Evolutionary conservation across 1,139 yeast species (phyloP).

Genomic region (Sugiyamaella japonica): DNA sequence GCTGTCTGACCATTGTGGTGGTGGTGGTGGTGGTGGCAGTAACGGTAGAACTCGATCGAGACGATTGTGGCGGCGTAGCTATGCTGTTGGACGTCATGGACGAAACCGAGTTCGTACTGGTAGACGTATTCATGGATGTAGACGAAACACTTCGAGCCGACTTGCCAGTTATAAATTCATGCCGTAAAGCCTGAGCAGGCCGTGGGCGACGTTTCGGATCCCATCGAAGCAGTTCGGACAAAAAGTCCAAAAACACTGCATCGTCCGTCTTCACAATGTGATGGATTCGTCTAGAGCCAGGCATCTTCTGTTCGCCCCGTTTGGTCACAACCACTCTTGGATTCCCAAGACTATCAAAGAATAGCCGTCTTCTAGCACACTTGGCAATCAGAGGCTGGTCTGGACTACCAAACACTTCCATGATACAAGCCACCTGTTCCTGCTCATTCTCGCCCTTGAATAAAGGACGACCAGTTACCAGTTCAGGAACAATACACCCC

Average conservation of each 20-base stretch:
- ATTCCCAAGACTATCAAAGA: constrained; percentile 49
- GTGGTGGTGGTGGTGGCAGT: neutral
- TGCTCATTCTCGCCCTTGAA: constrained; percentile 70
- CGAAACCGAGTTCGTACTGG: constrained; percentile 5
- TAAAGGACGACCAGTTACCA: constrained; percentile 64
- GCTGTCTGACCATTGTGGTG: neutral
- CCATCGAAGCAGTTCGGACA: constrained; percentile 50
- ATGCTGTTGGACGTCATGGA: constrained; percentile 5
- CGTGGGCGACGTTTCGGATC: constrained; percentile 51
- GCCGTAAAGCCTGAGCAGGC: constrained; percentile 49
- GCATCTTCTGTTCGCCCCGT: constrained; percentile 40
- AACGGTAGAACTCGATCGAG: neutral
- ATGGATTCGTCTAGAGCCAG: constrained; percentile 34
- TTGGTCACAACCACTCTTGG: constrained; percentile 42
- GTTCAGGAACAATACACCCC: constrained; percentile 68
- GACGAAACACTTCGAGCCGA: constrained; percentile 10
- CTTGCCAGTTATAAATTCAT: constrained; percentile 43
- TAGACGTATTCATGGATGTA: constrained; percentile 3
- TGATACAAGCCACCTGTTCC: constrained; percentile 59
- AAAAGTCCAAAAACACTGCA: constrained; percentile 37
- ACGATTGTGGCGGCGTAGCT: neutral
- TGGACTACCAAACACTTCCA: constrained; percentile 68
- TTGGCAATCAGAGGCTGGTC: constrained; percentile 42
- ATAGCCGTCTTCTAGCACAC: constrained; percentile 41
- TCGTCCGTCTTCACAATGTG: constrained; percentile 36